Percentiles rank a stretch among this genome's conserved stretches.
Conservation (phyloP, 202 grass and related monocot genomes). For the Carex arenaria region DNA sequence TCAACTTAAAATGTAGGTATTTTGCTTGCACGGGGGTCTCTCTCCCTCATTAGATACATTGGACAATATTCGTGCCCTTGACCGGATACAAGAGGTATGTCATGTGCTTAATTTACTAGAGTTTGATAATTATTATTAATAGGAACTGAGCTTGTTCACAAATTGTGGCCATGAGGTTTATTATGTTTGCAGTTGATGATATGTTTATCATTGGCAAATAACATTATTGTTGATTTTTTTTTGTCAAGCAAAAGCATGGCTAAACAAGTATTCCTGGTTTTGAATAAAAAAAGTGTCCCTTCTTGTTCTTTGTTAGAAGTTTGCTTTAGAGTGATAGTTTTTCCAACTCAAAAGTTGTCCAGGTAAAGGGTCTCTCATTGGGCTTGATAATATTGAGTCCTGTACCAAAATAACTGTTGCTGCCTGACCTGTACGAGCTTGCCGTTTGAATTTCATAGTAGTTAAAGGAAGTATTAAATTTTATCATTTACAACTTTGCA, state of each 20-base stretch:
- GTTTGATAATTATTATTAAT: neutral
- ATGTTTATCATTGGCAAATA: neutral
- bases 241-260: neutral
- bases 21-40: conserved; percentile 94
- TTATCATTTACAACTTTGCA: neutral
- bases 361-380: neutral
- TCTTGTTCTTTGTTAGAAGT: neutral
- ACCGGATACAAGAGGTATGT: conserved; percentile 91
- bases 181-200: neutral
- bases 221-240: neutral
- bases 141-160: neutral
- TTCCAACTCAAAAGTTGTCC: neutral
- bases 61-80: conserved; percentile 92
- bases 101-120: neutral
- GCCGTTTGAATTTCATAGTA: neutral
- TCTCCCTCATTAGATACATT: conserved; percentile 94
- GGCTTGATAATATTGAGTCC: neutral
- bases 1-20: conserved; percentile 43
- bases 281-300: neutral
- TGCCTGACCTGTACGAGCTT: neutral
- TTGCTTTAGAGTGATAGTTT: neutral
- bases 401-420: neutral
- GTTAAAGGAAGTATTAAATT: neutral
- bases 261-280: neutral
- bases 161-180: neutral